Evolutionary conservation across 306 rosid genomes (phyloP), one percentile per base, ranked within the genome.

Genomic region (Medicago lupulina): DNA sequence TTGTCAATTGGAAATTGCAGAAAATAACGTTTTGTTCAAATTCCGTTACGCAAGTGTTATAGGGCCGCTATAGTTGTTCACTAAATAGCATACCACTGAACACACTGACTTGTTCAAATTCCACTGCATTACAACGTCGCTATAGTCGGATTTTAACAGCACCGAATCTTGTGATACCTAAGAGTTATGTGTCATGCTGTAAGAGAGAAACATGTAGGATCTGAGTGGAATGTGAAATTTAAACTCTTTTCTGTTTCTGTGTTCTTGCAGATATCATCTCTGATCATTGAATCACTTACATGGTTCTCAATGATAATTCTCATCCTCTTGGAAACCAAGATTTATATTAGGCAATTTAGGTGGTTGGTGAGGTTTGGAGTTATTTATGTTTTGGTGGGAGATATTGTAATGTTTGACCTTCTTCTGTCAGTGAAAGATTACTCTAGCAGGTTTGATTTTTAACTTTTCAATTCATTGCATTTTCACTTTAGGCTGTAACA

Each of bases 331-430:
- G 98, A 93, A 81, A 84, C 91, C 18, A 88, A 76, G 83, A 67
- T 79, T 47, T 93, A 93, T 81, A 79, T 93, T 46, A 62, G 80
- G 72, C 87, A 89, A 80, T 89, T 89, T 81, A 87, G 96, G 82
- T 93, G 98, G 97, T 80, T 78, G 46, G 87, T 87, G 67, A 87
- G 97, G 66, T 89, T 85, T 64, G 98, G 96, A 81, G 88, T 91
- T 79, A 70, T 89, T 55, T 91, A 93, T 86, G 89, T 89, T 60
- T 76, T 89, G 84, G 91, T 89, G 70, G 97, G 86, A 58, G 89
- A 91, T 84, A 86, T 81, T 57, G 96, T 93, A 72, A 75, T 87
- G 85, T 83, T 91, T 71, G 86, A 83, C 74, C 91, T 91, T 70
- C 76, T 89, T 70, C 78, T 89, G 55, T 87, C 92, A 49, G 85